Percentiles rank a stretch among this genome's conserved stretches.
phyloP scores from a whole-genome alignment of 2,329 filamentous ascomycete genomes.

The Hirsutella minnesotensis region DNA sequence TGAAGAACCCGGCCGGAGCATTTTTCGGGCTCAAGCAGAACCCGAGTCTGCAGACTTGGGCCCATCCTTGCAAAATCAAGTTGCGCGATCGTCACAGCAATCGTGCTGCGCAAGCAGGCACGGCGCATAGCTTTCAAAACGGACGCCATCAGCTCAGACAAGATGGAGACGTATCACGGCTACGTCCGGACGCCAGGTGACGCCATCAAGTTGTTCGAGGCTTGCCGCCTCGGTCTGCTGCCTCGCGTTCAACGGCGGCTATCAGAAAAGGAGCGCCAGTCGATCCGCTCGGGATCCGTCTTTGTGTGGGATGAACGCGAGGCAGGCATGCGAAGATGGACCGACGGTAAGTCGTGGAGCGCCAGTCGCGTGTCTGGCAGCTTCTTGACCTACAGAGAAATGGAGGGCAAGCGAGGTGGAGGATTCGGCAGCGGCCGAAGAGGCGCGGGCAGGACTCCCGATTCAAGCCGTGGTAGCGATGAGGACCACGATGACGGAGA shows the following conservation, averaged over 20 bases:
- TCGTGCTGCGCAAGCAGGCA: conserved; percentile 7
- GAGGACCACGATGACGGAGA: conserved; percentile 78
- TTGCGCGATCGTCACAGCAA: not conserved
- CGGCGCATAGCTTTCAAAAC: conserved; percentile 8
- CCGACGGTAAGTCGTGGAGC: conserved; percentile 98
- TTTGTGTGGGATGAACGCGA: conserved; percentile 99
- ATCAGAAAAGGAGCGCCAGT: conserved; percentile 93
- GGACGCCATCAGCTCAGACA: conserved; percentile 14
- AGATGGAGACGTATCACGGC: conserved; percentile 95
- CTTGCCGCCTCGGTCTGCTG: conserved; percentile 77
- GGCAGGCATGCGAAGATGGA: conserved; percentile 97
- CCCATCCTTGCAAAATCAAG: not conserved
- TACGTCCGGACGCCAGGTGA: conserved; percentile 91
- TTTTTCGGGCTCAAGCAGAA: not conserved
- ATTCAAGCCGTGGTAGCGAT: conserved; percentile 69
- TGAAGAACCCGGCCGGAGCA: not conserved
- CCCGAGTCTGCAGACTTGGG: not conserved
- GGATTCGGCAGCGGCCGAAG: conserved; percentile 50
- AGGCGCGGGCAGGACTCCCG: conserved; percentile 64
- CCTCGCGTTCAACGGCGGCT: conserved; percentile 85
- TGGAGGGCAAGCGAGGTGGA: conserved; percentile 94
- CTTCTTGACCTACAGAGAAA: conserved; percentile 94
- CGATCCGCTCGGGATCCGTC: conserved; percentile 90
- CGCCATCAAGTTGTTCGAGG: conserved; percentile 97
- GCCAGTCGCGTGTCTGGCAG: conserved; percentile 94